These are phyloP conservation scores for Monilinia laxa DNA, from an alignment of 2,329 filamentous ascomycete species.

Conservation along the genomic window DNA sequence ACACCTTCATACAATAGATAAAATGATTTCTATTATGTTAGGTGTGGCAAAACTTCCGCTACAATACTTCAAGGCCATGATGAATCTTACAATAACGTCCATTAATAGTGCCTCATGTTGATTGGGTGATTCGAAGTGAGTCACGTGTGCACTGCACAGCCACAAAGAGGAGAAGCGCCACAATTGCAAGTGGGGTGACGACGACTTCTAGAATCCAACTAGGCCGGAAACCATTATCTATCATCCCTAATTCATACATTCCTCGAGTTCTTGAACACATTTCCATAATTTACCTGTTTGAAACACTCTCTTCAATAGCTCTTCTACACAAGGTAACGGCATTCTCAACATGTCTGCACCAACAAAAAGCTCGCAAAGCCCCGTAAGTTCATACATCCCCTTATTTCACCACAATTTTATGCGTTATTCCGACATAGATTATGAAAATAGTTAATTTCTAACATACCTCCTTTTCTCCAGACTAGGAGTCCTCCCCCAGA, in stretches of 20 bases:
- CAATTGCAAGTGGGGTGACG: slow-evolving; percentile 13
- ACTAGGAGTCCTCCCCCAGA: slow-evolving; percentile 44
- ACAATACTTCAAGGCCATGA: background rate
- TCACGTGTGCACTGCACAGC: background rate
- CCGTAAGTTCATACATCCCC: slow-evolving; percentile 16
- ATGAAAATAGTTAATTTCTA: slow-evolving; percentile 13
- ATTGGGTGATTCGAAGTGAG: background rate
- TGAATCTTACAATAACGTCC: background rate
- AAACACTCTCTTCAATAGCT: background rate
- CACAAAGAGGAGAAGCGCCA: slow-evolving; percentile 15
- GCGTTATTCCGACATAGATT: slow-evolving; percentile 13
- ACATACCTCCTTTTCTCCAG: slow-evolving; percentile 12
- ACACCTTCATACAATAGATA: background rate
- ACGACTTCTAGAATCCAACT: slow-evolving; percentile 11
- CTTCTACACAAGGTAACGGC: background rate
- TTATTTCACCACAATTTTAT: slow-evolving; percentile 21
- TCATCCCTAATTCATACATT: slow-evolving; percentile 16
- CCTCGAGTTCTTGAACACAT: background rate
- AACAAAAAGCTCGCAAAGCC: slow-evolving; percentile 22
- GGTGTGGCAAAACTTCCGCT: background rate
- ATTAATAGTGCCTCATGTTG: background rate
- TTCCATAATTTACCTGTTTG: background rate
- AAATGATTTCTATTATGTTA: background rate
- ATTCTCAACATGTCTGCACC: slow-evolving; percentile 26
- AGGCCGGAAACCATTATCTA: background rate